Base-by-base conservation (phyloP, 129 eudicot species). In the Flaveria sonorensis region DNA sequence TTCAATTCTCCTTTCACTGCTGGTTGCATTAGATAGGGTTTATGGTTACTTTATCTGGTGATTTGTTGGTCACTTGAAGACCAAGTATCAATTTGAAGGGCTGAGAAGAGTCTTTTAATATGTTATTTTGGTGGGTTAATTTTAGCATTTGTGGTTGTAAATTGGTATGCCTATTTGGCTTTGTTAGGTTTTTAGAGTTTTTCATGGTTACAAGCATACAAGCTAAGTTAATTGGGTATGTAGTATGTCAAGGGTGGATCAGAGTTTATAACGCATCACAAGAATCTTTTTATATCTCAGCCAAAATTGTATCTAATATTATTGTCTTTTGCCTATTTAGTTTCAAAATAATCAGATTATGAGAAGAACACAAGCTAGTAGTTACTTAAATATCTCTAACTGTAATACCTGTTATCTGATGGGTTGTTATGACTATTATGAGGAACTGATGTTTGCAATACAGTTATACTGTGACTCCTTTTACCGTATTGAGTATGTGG, bases 21-120 rank as follows among this genome's bases (percentile, higher is more conserved):
- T 59, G 72, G 55, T 71, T 79, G 72, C 57, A 11, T 20, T 32
- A 6, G 21, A 2, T 63, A 62, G 67, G 72, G 66, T 50, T 79
- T 36, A 16, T 55, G 46, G 12, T 46, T 74, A 45, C 45, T 74
- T 56, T 69, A 40, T 18, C 20, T 46, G n/a, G 57, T 45, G 11
- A 45, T 45, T 45, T 45, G 0, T 68, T n/a, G n/a, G 55, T 32
- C 50, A 45, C 50, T 45, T 45, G 50, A 45, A 45, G 40, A 36
- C 40, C 40, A 36, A 36, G 40, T 6, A 36, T 36, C 40, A 36
- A 36, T 36, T 36, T 4, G 40, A 36, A 36, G 40, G 40, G 6
- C 7, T 5, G 1, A 36, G 40, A 36, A 36, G 40, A 36, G 0
- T 36, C 8, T 36, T 36, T 30, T 30, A 30, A 30, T 30, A 5